Percentiles rank a stretch among this genome's conserved stretches.
phyloP scores from a whole-genome alignment of 1,284 basidiomycete species.

The Rhizoctonia solani region DNA sequence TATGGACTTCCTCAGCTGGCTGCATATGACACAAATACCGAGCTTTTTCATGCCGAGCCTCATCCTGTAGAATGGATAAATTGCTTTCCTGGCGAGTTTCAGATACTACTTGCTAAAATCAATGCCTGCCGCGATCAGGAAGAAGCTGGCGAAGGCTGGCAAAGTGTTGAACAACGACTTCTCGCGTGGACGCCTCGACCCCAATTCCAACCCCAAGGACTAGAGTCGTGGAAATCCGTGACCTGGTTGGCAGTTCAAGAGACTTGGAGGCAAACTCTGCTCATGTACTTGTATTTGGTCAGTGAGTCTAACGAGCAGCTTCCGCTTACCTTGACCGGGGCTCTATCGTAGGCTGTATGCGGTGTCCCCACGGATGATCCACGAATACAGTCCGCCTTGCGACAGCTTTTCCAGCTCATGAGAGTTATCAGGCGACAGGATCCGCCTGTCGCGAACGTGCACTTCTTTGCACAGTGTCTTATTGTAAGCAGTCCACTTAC shows the following conservation, averaged over 20 bases:
- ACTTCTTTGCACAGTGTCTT: conserved; percentile 9
- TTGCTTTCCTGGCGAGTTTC: background rate
- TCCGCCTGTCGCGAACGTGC: background rate
- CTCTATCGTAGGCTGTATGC: background rate
- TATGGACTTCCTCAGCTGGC: background rate
- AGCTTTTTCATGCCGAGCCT: background rate
- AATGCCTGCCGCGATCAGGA: background rate
- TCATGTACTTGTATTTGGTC: conserved; percentile 20
- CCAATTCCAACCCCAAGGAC: background rate
- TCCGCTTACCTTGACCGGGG: too few species aligned
- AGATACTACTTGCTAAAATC: background rate
- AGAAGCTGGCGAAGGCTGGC: background rate
- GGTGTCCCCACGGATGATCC: background rate
- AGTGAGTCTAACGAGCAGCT: background rate
- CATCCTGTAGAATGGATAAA: conserved; percentile 8
- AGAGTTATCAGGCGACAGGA: background rate
- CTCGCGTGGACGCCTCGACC: background rate
- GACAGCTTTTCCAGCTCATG: conserved; percentile 4
- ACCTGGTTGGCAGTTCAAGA: background rate
- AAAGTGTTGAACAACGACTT: background rate
- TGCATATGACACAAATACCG: background rate
- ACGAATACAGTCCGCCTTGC: background rate
- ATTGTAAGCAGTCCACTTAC: background rate
- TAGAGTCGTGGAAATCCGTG: background rate
- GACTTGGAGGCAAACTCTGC: conserved; percentile 9